Conservation (phyloP, 2,329 filamentous ascomycete species). For the Phaeosphaeriaceae sp. region DNA sequence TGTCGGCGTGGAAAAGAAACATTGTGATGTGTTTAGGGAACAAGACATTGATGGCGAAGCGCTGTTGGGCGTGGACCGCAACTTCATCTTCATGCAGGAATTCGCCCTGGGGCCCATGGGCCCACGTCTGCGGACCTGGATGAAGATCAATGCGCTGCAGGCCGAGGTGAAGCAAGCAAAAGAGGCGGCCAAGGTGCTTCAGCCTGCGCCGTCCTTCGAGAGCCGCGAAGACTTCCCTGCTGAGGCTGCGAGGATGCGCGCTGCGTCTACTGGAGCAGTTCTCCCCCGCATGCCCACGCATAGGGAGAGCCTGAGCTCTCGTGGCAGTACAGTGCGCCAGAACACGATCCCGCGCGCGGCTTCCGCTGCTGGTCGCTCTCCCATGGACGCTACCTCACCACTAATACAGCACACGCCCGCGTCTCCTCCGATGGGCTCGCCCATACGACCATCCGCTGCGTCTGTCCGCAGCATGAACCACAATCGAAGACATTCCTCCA, state of each 20-base stretch:
- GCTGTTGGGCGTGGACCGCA: conserved; percentile 91
- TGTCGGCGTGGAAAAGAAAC: conserved; percentile 81
- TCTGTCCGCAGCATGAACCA: conserved; percentile 84
- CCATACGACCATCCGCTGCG: conserved; percentile 74
- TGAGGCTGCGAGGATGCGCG: conserved; percentile 55
- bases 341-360: conserved; percentile 37
- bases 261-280: conserved; percentile 52
- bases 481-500: conserved; percentile 85
- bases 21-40: conserved; percentile 93
- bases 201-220: conserved; percentile 44
- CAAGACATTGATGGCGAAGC: conserved; percentile 97
- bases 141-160: conserved; percentile 91
- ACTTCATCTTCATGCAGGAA: conserved; percentile 92
- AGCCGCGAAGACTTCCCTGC: conserved; percentile 34
- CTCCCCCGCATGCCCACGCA: conserved; percentile 49
- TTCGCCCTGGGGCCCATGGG: conserved; percentile 94
- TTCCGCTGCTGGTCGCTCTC: conserved; percentile 41
- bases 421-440: conserved; percentile 49
- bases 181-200: conserved; percentile 40
- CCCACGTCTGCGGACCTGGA: conserved; percentile 89
- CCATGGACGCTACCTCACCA: conserved; percentile 51
- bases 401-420: conserved; percentile 53
- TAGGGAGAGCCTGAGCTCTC: conserved; percentile 39
- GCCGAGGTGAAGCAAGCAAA: conserved; percentile 76
- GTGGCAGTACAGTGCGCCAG: conserved; percentile 32